These are phyloP conservation scores for Trametes coccinea DNA, from an alignment of 768 basidiomycete genomes.

Conservation along the genomic window DNA sequence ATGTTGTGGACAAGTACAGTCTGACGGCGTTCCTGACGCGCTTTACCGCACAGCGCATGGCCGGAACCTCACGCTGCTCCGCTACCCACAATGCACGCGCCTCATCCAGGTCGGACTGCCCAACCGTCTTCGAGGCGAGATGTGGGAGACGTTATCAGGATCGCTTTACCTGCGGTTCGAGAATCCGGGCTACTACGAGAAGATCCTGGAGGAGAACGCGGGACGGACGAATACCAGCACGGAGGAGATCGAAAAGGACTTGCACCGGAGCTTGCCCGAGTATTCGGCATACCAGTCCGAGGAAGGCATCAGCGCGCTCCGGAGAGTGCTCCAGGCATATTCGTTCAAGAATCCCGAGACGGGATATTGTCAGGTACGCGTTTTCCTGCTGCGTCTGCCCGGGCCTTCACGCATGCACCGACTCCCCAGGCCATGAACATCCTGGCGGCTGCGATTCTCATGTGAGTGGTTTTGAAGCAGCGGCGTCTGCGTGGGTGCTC, in stretches of 20 bases:
- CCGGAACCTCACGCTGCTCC: conserved; percentile 89
- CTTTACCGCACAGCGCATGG: too few species aligned
- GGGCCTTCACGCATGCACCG: background rate
- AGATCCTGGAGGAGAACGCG: conserved; percentile 71
- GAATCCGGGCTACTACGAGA: conserved; percentile 80
- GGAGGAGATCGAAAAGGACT: conserved; percentile 98
- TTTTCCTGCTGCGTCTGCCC: too few species aligned
- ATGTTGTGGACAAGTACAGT: conserved; percentile 27
- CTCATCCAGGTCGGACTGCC: conserved; percentile 96
- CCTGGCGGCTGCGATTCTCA: conserved; percentile 90
- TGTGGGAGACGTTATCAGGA: conserved; percentile 97
- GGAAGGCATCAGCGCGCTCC: conserved; percentile 79
- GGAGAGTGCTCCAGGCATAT: conserved; percentile 93
- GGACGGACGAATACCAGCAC: conserved; percentile 85
- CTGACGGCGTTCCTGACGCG: too few species aligned
- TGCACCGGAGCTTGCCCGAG: conserved; percentile 94
- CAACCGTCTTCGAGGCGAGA: conserved; percentile 90
- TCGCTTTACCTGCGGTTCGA: conserved; percentile 88
- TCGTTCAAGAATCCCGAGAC: conserved; percentile 93
- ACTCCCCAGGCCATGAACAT: conserved; percentile 91
- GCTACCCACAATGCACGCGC: conserved; percentile 97
- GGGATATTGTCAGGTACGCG: conserved; percentile 88
- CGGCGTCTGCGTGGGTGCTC: background rate
- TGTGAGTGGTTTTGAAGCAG: conserved; percentile 47
- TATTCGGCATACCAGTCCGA: conserved; percentile 94